Evolutionary conservation across 129 eudicot genomes (phyloP).

Genomic region (Artemisia tridentata): DNA sequence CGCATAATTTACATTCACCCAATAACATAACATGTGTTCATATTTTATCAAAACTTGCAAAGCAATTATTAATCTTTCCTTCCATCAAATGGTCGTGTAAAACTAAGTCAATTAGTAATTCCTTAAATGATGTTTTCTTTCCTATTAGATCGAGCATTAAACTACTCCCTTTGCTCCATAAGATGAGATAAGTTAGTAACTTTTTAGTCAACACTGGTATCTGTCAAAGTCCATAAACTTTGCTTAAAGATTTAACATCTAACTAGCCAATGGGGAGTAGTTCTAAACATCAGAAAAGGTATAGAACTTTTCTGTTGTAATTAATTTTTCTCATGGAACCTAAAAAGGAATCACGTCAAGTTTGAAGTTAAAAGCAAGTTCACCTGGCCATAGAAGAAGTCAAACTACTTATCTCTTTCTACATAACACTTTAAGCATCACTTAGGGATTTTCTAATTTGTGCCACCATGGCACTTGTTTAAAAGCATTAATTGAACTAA

Average conservation of each 20-base stretch:
- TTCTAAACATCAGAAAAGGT: neutral
- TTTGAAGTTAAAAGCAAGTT: conserved; percentile 12
- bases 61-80: neutral
- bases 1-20: neutral
- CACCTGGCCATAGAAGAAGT: neutral
- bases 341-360: neutral
- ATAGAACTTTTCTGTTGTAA: neutral
- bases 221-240: neutral
- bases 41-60: conserved; percentile 5
- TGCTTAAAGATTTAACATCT: neutral
- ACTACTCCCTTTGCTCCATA: neutral
- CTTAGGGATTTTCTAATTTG: too few species aligned
- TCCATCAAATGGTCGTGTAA: neutral
- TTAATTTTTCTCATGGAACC: neutral
- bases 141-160: too few species aligned
- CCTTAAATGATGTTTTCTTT: neutral
- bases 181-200: neutral
- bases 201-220: neutral
- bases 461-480: too few species aligned
- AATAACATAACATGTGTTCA: neutral
- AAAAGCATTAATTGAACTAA: too few species aligned
- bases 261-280: conserved; percentile 6
- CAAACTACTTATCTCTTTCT: conserved; percentile 2
- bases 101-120: neutral
- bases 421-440: neutral